Base-by-base conservation (phyloP, 139 green algal species). In the Asterochloris erici region DNA sequence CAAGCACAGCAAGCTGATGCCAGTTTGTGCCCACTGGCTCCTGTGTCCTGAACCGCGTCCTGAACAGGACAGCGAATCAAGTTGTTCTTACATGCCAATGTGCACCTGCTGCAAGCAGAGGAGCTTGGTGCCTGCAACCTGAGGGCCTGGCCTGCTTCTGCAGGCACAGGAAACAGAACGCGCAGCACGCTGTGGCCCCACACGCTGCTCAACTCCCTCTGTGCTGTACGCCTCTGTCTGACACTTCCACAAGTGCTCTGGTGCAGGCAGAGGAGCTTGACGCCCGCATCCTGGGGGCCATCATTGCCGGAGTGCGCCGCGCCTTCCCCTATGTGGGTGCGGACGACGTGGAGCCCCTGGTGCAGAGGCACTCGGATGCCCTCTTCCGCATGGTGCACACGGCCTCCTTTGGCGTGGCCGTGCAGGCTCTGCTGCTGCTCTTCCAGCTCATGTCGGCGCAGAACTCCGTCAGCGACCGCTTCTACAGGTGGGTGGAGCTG, bases 321-420 rank as follows among this genome's bases (percentile, higher is more conserved):
- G 96, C 96, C 17, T 98, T 99, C 85, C 96, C 96, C 19, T 99
- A 93, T 70, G 94, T 98, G 27, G 85, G 81, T 0, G 47, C 80
- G 11, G 86, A 89, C 0, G 89, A 91, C 68, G 85, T 91, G 16
- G 93, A 95, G 78, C 63, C 83, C 21, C 83, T 97, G 17, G 86
- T 97, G 12, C 86, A 93, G 71, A 70, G 82, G 61, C 91, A 97
- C 79, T 87, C 91, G 24, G 86, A 93, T 60, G 80, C 90, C 47
- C 90, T 99, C 24, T 99, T 99, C 93, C 85, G 86, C 23, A 91
- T 98, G 60, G 90, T 95, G 28, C 96, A 99, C 86, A 91, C 88
- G 0, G 90, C 91, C 28, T 95, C 92, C 69, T 92, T 99, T 76
- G 91, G 90, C 1, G 91, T 96, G 14, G 88, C 88, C 17, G 91